Base-by-base conservation (phyloP, 2,329 filamentous ascomycete species). In the Mollisiaceae sp. region DNA sequence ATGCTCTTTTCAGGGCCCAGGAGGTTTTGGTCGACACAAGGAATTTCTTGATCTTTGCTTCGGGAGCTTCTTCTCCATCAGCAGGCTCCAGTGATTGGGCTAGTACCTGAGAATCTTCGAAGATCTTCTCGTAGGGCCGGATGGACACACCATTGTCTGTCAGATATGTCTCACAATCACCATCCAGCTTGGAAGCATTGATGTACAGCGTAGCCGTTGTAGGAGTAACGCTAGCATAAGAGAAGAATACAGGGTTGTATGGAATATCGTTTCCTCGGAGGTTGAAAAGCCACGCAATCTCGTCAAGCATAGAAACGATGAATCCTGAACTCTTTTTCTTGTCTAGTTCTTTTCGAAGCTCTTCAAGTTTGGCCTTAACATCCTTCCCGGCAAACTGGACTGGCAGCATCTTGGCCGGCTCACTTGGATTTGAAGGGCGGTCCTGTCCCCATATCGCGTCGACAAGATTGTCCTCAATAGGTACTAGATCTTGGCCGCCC, bases 221-320 rank as follows among this genome's bases (percentile, higher is more conserved):
- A 1, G 89, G 87, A 1, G 95, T 98, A 68, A 99, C 82, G 50
- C 95, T 86, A 54, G 94, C 94, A 75, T 98, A 99, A 18, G 94
- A 95, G 80, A 98, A 98, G 82, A 99, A 98, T 59, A 99, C 95
- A 0, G 95, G 95, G 76, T 99, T 99, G 81, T 95, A 99, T 0
- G 93, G 92, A 70, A 99, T 98, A 76, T 98, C 95, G 77, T 86
- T 95, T 72, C 95, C 95, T 72, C 95, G 89, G 58, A 99, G 81
- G 79, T 99, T 99, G 82, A 97, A 97, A n/a, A 99, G 84, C 95
- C 95, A 99, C 12, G 95, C 95, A 73, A 97, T 88, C 79, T 99
- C 95, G 74, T 99, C 95, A 52, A 99, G 86, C 89, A 96, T 94
- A 6, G 94, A 97, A 55, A 98, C 87, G 58, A 98, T 88, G 72